These are phyloP conservation scores for Citrus unshiu DNA, from an alignment of 345 rosid species.

Conservation along the genomic window DNA sequence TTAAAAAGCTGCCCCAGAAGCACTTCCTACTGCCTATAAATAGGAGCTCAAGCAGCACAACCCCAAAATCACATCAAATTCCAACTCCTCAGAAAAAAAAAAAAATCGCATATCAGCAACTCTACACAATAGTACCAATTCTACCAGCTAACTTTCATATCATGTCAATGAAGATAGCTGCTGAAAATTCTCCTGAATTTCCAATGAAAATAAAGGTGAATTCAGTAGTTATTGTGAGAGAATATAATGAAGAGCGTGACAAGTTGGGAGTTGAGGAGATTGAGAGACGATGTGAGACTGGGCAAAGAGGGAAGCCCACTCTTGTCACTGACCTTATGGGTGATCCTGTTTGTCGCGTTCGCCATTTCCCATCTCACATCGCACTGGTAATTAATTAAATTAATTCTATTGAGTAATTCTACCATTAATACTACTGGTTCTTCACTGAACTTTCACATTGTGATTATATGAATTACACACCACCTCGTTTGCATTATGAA, in stretches of 20 bases:
- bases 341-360: conserved; percentile 69
- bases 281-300: conserved; percentile 60
- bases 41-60: background rate
- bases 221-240: conserved; percentile 46
- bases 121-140: background rate
- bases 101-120: background rate
- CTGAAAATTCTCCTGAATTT: conserved; percentile 14
- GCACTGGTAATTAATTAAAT: conserved; percentile 44
- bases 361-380: conserved; percentile 52
- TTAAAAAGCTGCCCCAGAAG: background rate
- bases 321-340: conserved; percentile 74
- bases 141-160: background rate
- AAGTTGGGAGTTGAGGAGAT: conserved; percentile 58
- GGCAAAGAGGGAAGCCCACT: conserved; percentile 42
- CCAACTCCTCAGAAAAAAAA: too few relatives aligned
- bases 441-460: too few relatives aligned
- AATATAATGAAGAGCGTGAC: conserved; percentile 54
- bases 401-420: too few relatives aligned
- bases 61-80: background rate
- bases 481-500: background rate
- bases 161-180: conserved; percentile 39
- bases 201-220: background rate
- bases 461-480: background rate
- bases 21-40: conserved; percentile 2
- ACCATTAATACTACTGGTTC: too few relatives aligned